Base-by-base conservation (phyloP, 2,329 filamentous ascomycete genomes). In the Cytospora leucostoma region DNA sequence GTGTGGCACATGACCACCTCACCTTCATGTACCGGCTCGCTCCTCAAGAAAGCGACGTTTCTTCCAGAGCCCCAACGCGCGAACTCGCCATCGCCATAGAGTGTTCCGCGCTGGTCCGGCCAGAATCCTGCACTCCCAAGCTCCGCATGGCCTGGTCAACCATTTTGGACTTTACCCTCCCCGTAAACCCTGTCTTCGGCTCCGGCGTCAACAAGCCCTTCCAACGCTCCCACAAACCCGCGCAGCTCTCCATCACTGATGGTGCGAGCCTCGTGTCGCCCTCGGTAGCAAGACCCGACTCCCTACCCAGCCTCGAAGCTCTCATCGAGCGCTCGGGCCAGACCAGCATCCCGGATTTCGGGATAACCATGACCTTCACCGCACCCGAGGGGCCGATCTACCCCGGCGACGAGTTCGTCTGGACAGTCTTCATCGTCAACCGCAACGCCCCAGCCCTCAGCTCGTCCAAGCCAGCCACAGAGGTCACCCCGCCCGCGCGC, bases 341-440 rank as follows among this genome's bases (percentile, higher is more conserved):
- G 56, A 74, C 79, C 54, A 70, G 78, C 57, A 72, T 85, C 47
- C 82, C 83, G 3, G 83, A 89, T 64, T 84, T 91, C 57, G 90
- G 89, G 64, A 84, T 94, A 63, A 91, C 88, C 40, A 86, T 94
- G 77, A 92, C 89, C 49, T 88, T 95, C 71, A 84, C 83, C 7
- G 87, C 84, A 0, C 89, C 89, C 38, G 65, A 74, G 13, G 71
- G 75, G 27, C 79, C 82, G 59, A 79, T 91, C 32, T 80, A 79
- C 63, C 82, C 87, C 0, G 89, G 89, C 44, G 82, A 90, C 53
- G 79, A 87, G 56, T 93, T 95, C 73, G 78, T 80, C 49, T 92
- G 91, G 88, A 84, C 83, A 38, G 82, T 93, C 17, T 90, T 92
- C 70, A 87, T 93, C 44, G 88, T 92, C 67, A 95, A 94, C 74